These are phyloP conservation scores for Cercis canadensis DNA, from an alignment of 306 rosid species.

Conservation along the genomic window DNA sequence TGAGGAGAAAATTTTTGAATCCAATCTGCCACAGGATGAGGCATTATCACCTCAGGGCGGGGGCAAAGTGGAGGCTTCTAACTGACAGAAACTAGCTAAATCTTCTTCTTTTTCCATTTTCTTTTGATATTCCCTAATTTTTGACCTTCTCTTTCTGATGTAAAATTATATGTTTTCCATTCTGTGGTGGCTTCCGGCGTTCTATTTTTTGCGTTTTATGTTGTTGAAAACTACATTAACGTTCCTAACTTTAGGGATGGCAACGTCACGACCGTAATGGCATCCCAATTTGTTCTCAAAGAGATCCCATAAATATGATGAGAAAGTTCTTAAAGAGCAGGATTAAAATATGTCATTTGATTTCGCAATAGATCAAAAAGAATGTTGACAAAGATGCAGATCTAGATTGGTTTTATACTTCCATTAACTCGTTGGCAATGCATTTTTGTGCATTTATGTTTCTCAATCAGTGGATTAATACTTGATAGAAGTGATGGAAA, in stretches of 20 bases:
- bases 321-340: constrained; percentile 10
- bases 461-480: too few relatives aligned
- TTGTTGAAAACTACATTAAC: not conserved
- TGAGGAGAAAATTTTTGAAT: constrained; percentile 54
- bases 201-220: too few relatives aligned
- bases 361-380: too few relatives aligned
- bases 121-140: not conserved
- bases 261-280: constrained; percentile 26
- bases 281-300: constrained; percentile 37
- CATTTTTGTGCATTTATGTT: too few relatives aligned
- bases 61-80: constrained; percentile 41
- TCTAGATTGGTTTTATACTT: constrained; percentile 14
- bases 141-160: constrained; percentile 18
- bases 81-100: constrained; percentile 32
- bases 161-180: constrained; percentile 34
- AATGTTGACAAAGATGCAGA: constrained; percentile 2
- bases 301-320: constrained; percentile 26
- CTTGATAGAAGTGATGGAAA: too few relatives aligned
- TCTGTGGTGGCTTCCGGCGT: constrained; percentile 14
- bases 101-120: not conserved
- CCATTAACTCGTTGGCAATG: not conserved
- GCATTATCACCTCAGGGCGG: constrained; percentile 48
- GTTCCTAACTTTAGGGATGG: constrained; percentile 29
- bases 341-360: constrained; percentile 31
- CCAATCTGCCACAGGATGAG: constrained; percentile 53